These are phyloP conservation scores for Jatropha podagrica DNA, from an alignment of 441 rosid species.

Conservation along the genomic window DNA sequence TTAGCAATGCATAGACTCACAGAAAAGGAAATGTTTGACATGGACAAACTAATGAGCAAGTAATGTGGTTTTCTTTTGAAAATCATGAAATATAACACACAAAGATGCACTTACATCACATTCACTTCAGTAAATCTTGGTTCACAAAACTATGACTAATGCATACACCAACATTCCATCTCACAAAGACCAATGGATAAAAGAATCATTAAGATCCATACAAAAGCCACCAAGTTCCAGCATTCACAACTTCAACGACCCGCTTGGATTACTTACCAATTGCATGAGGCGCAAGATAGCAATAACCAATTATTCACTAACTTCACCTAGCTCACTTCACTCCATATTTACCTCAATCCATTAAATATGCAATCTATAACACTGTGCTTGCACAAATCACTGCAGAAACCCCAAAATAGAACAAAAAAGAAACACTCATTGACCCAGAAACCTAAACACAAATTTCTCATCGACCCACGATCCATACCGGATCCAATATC, in stretches of 20 bases:
- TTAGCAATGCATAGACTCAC: neutral
- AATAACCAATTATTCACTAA: conserved; percentile 18
- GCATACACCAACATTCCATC: neutral
- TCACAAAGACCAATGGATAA: neutral
- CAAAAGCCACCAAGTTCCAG: conserved; percentile 12
- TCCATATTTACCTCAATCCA: conserved; percentile 21
- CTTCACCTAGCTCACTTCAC: conserved; percentile 30
- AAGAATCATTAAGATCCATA: conserved; percentile 23
- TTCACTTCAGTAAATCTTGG: conserved; percentile 5
- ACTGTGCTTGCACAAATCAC: conserved; percentile 9
- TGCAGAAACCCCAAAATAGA: conserved; percentile 9
- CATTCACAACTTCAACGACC: conserved; percentile 5
- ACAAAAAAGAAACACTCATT: conserved; percentile 11
- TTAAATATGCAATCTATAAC: conserved; percentile 7
- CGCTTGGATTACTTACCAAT: conserved; percentile 10
- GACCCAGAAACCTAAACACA: conserved; percentile 32
- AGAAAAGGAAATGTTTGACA: neutral
- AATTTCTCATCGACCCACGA: conserved; percentile 30
- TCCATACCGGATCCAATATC: conserved; percentile 43
- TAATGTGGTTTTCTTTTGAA: neutral
- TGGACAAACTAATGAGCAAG: neutral
- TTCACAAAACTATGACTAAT: neutral
- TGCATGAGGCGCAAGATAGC: conserved; percentile 23
- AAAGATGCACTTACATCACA: neutral
- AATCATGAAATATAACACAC: neutral